Evolutionary conservation across 2,329 filamentous ascomycete genomes (phyloP), one percentile per base, ranked within the genome.

Genomic region (Botrytis deweyae): DNA sequence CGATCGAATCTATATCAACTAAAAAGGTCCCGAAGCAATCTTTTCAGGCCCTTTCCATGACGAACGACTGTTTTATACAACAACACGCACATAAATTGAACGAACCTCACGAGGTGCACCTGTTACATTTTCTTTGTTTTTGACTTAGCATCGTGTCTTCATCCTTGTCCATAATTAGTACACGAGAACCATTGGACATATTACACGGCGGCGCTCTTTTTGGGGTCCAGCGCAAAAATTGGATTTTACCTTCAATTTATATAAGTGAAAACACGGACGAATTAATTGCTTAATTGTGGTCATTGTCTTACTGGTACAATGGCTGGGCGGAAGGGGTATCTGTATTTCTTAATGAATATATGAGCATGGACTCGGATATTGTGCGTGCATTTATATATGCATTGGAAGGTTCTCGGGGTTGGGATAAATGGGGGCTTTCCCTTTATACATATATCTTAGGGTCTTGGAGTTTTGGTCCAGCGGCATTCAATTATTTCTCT

Each of bases 161-260:
- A 25, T 40, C 22, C 49, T 68, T 68, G 66, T 58, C 66, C 66
- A 58, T 58, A 68, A 68, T 58, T n/a, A 68, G 40, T 22, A 25
- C 66, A 68, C 49, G 36, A n/a, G 18, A 33, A 40, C 10, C 49
- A 68, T 58, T 68, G 66, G 66, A 68, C 38, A 68, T 68, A 58
- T 68, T 20, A 58, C 25, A 40, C 46, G 9, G 9, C 42, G 42
- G 63, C 42, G 36, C 49, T 58, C 25, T 58, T 36, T 58, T 68
- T 42, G 18, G 49, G n/a, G 25, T 42, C 25, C 6, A 38, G 49
- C 66, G 49, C 49, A 58, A 58, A 16, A 42, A 68, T 68, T 58
- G 66, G 49, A 42, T 68, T 42, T 33, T 38, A 25, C 49, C 20
- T 58, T 58, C 36, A 66, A 42, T 33, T n/a, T 68, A 68, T 58